Evolutionary conservation across 2,329 filamentous ascomycete species (phyloP), one percentile per base, ranked within the genome.

Genomic region (Pseudofabraea citricarpa): DNA sequence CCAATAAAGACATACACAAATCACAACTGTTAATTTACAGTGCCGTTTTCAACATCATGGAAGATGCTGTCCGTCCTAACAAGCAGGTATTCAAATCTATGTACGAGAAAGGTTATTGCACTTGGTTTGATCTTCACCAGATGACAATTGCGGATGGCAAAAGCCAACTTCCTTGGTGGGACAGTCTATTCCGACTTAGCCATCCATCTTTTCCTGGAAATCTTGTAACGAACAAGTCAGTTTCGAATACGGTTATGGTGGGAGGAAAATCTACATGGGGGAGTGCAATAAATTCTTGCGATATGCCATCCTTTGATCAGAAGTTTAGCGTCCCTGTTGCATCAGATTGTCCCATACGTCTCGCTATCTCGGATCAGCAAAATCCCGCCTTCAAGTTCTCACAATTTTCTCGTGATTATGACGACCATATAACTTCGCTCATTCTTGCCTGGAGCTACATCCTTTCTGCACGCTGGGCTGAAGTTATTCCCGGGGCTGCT

Each of bases 381-480:
- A 33, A 50, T 43, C 50, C 37, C 32, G 15, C 44, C 48, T 50
- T 45, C 44, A 49, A 27, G 9, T 59, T 47, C 29, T 43, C 16
- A 44, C 31, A n/a, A 45, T 24, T n/a, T n/a, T n/a, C n/a, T n/a
- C n/a, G 19, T 36, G 48, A 47, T 15, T 46, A 52, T 12, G 26
- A 51, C 19, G 33, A 48, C 26, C 50, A 54, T 41, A 50, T 51
- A 40, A 43, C 52, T 32, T 21, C 60, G 13, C 52, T 62, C 6
- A 45, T 60, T 40, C 49, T 59, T 37, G 55, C 56, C 13, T 59
- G 58, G 56, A 49, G 56, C 6, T 59, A 63, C 36, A 52, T 59
- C 20, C 57, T 63, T 29, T 59, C 59, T 16, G 56, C 59, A 26
- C 45, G 55, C 47, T 63, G 57, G 57, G 56, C 57, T 5, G 57